Evolutionary conservation across 371 early-diverging fungal species (phyloP), one percentile per base, ranked within the genome.

Genomic region (Coemansia sp.): DNA sequence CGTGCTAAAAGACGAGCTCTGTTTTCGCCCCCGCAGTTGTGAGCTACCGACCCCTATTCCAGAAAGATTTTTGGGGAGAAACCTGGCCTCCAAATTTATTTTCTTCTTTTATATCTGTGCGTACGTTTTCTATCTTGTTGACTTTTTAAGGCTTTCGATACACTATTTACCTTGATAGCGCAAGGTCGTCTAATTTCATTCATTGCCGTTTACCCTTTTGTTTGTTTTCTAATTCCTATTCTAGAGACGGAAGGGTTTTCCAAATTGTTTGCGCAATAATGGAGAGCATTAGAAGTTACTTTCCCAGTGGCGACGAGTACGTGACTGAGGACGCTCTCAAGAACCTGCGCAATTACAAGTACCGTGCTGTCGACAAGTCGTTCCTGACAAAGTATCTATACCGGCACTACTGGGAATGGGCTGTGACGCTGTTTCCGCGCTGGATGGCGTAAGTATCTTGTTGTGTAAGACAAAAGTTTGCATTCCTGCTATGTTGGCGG

Each of bases 351-450:
- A 84, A 87, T 57, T 93, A 95, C 86, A 87, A 87, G 82, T 96
- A 94, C 79, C 83, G 86, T 36, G 84, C 88, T 39, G 85, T 90
- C 54, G 94, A 95, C 83, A 86, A 89, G 82, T 95, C 96, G 12
- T 88, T 89, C 61, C 82, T 95, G 44, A 86, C 90, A 39, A 88
- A 89, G 67, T 90, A 90, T 80, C 77, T 97, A 53, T 85, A 95
- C 57, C 82, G 86, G 40, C 92, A 89, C 65, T 96, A 96, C 80
- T 96, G 94, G 93, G 90, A 90, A 75, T 88, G 87, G 83, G 84
- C 90, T n/a, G 89, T 95, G 13, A 85, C 88, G 7, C 73, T 92
- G 49, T 92, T 98, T 77, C 99, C 98, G 32, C 79, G 86, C 70
- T 92, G 92, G 90, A 88, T 98, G 84, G 96, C 97, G 91, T 92